These are phyloP conservation scores for Agrostemma githago DNA, from an alignment of 148 eudicot genomes.

Conservation along the genomic window DNA sequence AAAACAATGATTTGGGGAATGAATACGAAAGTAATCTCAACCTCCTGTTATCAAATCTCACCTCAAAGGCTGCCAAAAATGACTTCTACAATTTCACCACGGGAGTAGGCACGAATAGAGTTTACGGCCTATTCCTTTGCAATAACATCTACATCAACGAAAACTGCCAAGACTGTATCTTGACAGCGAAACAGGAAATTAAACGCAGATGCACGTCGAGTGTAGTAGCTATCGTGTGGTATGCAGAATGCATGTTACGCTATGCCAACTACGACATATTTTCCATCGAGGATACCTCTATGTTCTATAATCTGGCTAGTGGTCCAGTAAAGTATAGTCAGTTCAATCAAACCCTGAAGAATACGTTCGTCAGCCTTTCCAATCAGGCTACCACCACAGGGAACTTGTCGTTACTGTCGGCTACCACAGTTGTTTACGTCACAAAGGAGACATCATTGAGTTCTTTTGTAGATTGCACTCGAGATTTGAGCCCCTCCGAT, in stretches of 20 bases:
- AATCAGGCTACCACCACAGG: slow-evolving; percentile 7
- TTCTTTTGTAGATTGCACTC: slow-evolving; percentile 26
- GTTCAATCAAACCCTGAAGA: slow-evolving; percentile 4
- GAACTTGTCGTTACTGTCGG: slow-evolving; percentile 16
- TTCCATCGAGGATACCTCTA: slow-evolving; percentile 13
- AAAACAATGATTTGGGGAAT: slow-evolving; percentile 19
- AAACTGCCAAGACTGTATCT: slow-evolving; percentile 19
- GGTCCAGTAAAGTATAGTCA: slow-evolving; percentile 8
- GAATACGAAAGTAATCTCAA: slow-evolving; percentile 13
- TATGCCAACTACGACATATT: slow-evolving; percentile 22
- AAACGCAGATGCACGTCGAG: slow-evolving; percentile 16
- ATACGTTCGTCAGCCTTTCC: slow-evolving; percentile 7
- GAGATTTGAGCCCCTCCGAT: slow-evolving; percentile 17
- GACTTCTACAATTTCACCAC: slow-evolving; percentile 18
- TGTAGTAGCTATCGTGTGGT: slow-evolving; percentile 19
- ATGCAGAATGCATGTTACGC: slow-evolving; percentile 18
- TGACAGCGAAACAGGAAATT: slow-evolving; percentile 4
- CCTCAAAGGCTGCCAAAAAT: slow-evolving; percentile 17
- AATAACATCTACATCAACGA: slow-evolving; percentile 3
- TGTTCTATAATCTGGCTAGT: background rate
- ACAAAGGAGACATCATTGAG: slow-evolving; percentile 4
- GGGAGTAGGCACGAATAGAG: slow-evolving; percentile 10
- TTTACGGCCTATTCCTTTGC: slow-evolving; percentile 28
- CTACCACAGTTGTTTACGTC: slow-evolving; percentile 20
- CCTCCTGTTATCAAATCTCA: slow-evolving; percentile 19